These are phyloP conservation scores for Boletales sp. DNA, from an alignment of 768 basidiomycete genomes.

Conservation along the genomic window DNA sequence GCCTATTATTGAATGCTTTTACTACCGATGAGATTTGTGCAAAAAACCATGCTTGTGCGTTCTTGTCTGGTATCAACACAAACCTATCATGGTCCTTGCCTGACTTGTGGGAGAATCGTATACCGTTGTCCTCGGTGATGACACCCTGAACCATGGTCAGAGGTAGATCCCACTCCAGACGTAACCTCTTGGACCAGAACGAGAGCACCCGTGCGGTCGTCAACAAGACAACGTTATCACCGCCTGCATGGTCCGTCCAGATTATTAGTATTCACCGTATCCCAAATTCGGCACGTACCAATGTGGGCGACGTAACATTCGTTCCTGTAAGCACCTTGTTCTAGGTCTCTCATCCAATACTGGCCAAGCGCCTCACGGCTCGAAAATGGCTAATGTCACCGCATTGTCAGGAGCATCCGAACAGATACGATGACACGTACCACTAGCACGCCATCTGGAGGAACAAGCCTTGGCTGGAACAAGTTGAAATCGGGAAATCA, in stretches of 20 bases:
- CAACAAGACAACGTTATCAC: slow-evolving; percentile 76
- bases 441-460: slow-evolving; percentile 82
- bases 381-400: slow-evolving; percentile 68
- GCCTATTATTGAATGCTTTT: slow-evolving; percentile 68
- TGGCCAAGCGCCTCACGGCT: slow-evolving; percentile 90
- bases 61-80: slow-evolving; percentile 71
- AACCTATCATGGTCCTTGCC: slow-evolving; percentile 76
- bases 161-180: slow-evolving; percentile 88
- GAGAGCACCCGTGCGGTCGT: slow-evolving; percentile 77
- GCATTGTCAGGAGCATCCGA: background rate
- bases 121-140: slow-evolving; percentile 86
- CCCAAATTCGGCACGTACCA: slow-evolving; percentile 45
- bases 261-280: slow-evolving; percentile 7
- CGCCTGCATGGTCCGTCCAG: slow-evolving; percentile 62
- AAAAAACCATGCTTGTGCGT: slow-evolving; percentile 79
- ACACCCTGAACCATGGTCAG: slow-evolving; percentile 85
- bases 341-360: slow-evolving; percentile 94
- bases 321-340: slow-evolving; percentile 79
- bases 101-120: slow-evolving; percentile 78
- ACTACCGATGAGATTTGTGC: slow-evolving; percentile 72
- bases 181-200: slow-evolving; percentile 82
- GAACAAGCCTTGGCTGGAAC: slow-evolving; percentile 74
- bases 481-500: background rate
- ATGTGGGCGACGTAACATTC: slow-evolving; percentile 93
- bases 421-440: slow-evolving; percentile 43